Conservation (phyloP, 257 asterid genomes). For the Solanum ossicruentum region DNA sequence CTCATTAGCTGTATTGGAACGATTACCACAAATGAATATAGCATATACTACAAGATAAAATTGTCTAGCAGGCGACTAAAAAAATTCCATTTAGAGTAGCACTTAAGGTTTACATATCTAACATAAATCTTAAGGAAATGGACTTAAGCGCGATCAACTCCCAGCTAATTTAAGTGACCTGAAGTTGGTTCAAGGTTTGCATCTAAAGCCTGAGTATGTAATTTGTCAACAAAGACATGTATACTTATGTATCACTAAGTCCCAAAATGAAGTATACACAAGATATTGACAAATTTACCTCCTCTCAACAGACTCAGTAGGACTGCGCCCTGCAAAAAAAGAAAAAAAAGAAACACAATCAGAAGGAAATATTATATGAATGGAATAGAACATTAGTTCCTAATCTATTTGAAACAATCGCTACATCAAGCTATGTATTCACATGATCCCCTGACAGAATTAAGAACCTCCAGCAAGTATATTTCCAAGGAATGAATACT, state of each 20-base stretch:
- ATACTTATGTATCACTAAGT: background rate
- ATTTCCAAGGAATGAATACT: background rate
- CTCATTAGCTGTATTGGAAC: background rate
- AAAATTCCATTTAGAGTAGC: background rate
- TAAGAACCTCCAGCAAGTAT: background rate
- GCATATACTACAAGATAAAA: background rate
- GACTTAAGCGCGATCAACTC: background rate
- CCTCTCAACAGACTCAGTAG: slow-evolving; percentile 29
- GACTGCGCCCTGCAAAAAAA: slow-evolving; percentile 45
- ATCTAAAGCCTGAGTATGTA: background rate
- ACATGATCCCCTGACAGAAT: background rate
- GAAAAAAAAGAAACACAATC: background rate
- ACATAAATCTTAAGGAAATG: background rate
- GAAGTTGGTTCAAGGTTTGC: background rate
- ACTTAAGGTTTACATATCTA: background rate
- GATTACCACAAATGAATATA: background rate
- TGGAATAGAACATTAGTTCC: background rate
- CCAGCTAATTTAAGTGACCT: background rate
- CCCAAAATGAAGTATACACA: background rate
- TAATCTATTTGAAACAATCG: background rate
- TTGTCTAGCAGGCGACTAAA: background rate
- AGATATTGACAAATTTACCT: slow-evolving; percentile 29
- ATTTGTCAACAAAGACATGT: background rate
- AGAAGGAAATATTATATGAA: background rate
- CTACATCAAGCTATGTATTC: background rate